Percentiles rank a stretch among this genome's conserved stretches.
Conservation (phyloP, 306 rosid species). For the Medicago truncatula region MtrunA17r5.0-ANR NC_053042.1:2850001-2850500, state of each 20-base stretch:
- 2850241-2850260: conserved; percentile 22
- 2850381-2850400: not conserved
- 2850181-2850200: conserved; percentile 36
- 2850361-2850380: not conserved
- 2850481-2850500: not conserved
- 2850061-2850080: conserved; percentile 9
- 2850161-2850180: conserved; percentile 46
- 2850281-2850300: conserved; percentile 22
- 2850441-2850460: not conserved
- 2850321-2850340: conserved; percentile 2
- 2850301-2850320: conserved; percentile 1
- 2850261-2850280: conserved; percentile 13
- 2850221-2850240: conserved; percentile 18
- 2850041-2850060: conserved; percentile 21
- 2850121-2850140: conserved; percentile 44
- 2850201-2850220: conserved; percentile 31
- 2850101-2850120: conserved; percentile 35
- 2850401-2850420: not conserved
- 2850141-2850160: conserved; percentile 33
- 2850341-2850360: not conserved
- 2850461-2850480: not conserved
- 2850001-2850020: conserved; percentile 13
- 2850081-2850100: conserved; percentile 27
- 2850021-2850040: conserved; percentile 10
- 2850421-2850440: conserved; percentile 12